These are phyloP conservation scores for Penicillium aurantiogriseum DNA, from an alignment of 2,329 filamentous ascomycete genomes.

Conservation along the genomic window DNA sequence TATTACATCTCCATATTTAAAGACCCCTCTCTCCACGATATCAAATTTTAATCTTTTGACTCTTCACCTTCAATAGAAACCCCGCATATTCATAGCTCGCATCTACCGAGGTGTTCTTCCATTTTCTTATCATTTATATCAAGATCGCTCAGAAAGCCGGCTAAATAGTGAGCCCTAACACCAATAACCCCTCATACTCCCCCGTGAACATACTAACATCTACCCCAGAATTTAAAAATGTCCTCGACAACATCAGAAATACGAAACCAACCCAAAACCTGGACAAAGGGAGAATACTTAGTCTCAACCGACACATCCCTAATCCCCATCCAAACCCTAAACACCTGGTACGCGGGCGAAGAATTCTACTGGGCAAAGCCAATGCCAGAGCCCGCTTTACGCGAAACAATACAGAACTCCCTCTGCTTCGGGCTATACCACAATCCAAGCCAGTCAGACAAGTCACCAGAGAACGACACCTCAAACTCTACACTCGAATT, in stretches of 20 bases:
- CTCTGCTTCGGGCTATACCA: slow-evolving; percentile 7
- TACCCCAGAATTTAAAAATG: not conserved
- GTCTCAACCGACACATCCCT: slow-evolving; percentile 4
- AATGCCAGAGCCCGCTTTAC: slow-evolving; percentile 1
- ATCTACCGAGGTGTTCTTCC: not conserved
- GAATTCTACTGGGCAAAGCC: slow-evolving; percentile 11
- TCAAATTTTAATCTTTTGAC: not conserved
- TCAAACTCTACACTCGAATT: not conserved
- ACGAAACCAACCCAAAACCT: not conserved
- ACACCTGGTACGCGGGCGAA: slow-evolving; percentile 6
- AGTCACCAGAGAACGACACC: not conserved
- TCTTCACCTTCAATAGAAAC: not conserved
- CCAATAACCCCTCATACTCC: not conserved
- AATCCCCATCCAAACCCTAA: slow-evolving; percentile 2
- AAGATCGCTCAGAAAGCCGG: not conserved
- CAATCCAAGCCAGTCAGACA: not conserved
- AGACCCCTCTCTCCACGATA: not conserved
- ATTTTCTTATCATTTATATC: not conserved
- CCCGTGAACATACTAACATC: not conserved
- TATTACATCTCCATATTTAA: not conserved
- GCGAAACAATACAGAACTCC: not conserved
- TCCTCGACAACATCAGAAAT: not conserved
- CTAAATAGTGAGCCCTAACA: not conserved
- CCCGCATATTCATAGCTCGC: not conserved
- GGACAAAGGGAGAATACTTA: slow-evolving; percentile 3